A percentile compares a stretch with the other conserved stretches of the same genome.
Evolutionary conservation across 345 rosid species (phyloP).

Genomic region (Clarkia xantiana): DNA sequence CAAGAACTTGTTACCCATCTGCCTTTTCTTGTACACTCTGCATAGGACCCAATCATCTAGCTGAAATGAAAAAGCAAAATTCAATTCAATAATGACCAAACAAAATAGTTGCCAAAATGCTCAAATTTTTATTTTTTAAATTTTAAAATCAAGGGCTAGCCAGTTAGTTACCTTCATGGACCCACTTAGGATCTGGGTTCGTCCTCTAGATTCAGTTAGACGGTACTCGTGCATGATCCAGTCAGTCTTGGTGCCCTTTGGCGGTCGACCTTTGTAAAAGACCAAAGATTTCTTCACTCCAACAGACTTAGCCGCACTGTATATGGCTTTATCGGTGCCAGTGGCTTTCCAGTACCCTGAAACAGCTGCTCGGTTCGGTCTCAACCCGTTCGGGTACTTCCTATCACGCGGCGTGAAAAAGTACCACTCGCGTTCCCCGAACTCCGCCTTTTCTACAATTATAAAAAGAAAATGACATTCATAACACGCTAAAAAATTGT

Average conservation of each 20-base stretch:
- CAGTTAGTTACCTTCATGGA: no score
- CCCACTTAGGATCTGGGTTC: no score
- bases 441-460: slow-evolving; percentile 18
- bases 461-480: no score
- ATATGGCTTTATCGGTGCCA: slow-evolving; percentile 25
- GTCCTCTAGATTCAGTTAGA: slow-evolving; percentile 11
- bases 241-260: slow-evolving; percentile 27
- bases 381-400: slow-evolving; percentile 29
- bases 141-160: no score
- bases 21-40: slow-evolving; percentile 10
- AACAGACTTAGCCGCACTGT: slow-evolving; percentile 17
- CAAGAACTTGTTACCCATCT: no score
- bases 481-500: no score
- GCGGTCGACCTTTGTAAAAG: slow-evolving; percentile 29
- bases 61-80: slow-evolving; percentile 9
- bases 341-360: slow-evolving; percentile 40
- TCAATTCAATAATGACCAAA: no score
- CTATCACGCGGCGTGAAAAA: slow-evolving; percentile 28
- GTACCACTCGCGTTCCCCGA: slow-evolving; percentile 30
- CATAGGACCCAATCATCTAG: slow-evolving; percentile 34
- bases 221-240: slow-evolving; percentile 36
- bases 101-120: neutral
- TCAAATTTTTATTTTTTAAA: neutral
- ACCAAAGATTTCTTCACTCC: slow-evolving; percentile 32
- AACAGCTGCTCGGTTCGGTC: slow-evolving; percentile 26